A percentile compares a stretch with the other conserved stretches of the same genome.
Evolutionary conservation across 148 eudicot species (phyloP).

Genomic region (Rhododendron vialii): DNA sequence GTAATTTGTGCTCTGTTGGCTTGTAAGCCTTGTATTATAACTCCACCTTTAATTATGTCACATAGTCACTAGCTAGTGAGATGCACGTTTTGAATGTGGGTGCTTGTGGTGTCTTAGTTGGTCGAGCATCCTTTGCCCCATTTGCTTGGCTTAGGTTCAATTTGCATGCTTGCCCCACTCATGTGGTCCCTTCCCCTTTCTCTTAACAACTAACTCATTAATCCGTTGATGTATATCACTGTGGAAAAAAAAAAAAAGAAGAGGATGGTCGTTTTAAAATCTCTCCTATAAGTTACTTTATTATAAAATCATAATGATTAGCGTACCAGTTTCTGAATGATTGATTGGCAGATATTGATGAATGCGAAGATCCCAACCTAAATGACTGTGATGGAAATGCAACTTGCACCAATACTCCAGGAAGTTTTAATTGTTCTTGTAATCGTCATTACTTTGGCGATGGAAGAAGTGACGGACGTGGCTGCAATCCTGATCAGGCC

Average conservation of each 20-base stretch:
- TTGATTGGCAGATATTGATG: conserved; percentile 17
- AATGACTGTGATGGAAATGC: conserved; percentile 7
- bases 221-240: too few species aligned
- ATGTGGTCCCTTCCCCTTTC: too few species aligned
- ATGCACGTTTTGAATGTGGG: too few species aligned
- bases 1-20: not conserved
- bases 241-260: too few species aligned
- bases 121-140: too few species aligned
- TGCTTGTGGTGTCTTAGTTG: too few species aligned
- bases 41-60: not conserved
- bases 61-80: too few species aligned
- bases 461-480: conserved; percentile 12
- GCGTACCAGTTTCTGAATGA: not conserved
- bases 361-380: conserved; percentile 11
- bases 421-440: conserved; percentile 17
- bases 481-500: not conserved
- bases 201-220: too few species aligned
- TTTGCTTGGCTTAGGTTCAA: too few species aligned
- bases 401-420: conserved; percentile 12
- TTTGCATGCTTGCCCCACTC: too few species aligned
- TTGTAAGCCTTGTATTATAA: too few species aligned
- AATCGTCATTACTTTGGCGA: conserved; percentile 12
- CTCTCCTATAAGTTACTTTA: not conserved
- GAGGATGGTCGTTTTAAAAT: too few species aligned
- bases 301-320: not conserved